Evolutionary conservation across 768 basidiomycete genomes (phyloP), one percentile per base, ranked within the genome.

Genomic region (Suillus cothurnatus): DNA sequence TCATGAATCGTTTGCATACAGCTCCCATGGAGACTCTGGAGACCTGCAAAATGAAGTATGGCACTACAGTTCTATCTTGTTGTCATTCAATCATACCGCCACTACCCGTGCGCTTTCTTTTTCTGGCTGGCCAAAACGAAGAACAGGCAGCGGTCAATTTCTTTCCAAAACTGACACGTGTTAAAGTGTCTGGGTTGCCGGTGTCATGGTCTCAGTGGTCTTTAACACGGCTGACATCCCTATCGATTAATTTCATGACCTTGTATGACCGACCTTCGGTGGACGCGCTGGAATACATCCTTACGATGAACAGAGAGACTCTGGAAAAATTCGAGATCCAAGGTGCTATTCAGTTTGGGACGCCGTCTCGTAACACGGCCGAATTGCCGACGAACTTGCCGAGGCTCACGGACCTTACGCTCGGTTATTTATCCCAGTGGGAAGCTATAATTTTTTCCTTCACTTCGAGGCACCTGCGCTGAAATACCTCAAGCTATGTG

Each of bases 321-420:
- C 53, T 68, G 41, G 65, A 66, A 38, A 28, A 14, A 7, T 55
- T 68, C 41, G 53, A 55, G 36, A 57, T 68, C 28, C 47, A 63
- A 7, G 67, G 65, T 0, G 58, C 49, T 36, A 50, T 66, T 39
- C 61, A 8, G 8, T 11, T 43, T 21, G 21, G 28, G 23, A 9
- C 11, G 2, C 31, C 21, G 4, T 19, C 19, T 14, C 23, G 2
- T 50, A 8, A 28, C 15, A 12, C 28, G 7, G 17, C 21, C 6
- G 11, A 26, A 6, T 21, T 34, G 11, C 47, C 53, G 2, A 45
- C 65, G 23, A 17, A 8, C 11, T 56, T 68, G 8, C 65, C 66
- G 3, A 66, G 56, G 55, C 62, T 68, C 19, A 43, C 31, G 1
- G n/a, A 52, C 6, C 59, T 66, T 11, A 59, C 43, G 3, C 19